phyloP scores from a whole-genome alignment of 306 rosid genomes.

The Vicia sativa region DNA sequence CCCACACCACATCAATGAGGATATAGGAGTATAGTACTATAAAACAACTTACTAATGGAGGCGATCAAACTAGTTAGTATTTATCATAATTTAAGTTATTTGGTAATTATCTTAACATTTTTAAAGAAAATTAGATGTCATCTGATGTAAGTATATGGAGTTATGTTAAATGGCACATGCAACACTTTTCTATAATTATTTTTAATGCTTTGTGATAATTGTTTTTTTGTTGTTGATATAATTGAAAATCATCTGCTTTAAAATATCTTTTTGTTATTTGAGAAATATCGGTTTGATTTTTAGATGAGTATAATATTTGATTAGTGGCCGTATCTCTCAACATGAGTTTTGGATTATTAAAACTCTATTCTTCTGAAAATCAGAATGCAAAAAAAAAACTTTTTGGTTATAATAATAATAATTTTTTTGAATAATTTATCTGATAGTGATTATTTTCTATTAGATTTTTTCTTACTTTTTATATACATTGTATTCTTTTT shows the following conservation, averaged over 20 bases:
- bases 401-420: too few relatives aligned
- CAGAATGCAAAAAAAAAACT: too few relatives aligned
- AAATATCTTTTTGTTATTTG: too few relatives aligned
- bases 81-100: neutral
- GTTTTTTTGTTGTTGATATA: neutral
- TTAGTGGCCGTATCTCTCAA: too few relatives aligned
- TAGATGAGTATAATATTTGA: too few relatives aligned
- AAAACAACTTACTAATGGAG: neutral
- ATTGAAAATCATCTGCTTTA: neutral
- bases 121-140: neutral
- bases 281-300: too few relatives aligned
- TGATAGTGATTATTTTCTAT: too few relatives aligned
- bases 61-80: neutral
- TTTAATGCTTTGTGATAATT: neutral
- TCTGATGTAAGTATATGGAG: neutral
- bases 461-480: too few relatives aligned
- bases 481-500: too few relatives aligned
- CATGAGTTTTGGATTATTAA: too few relatives aligned
- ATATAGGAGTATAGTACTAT: neutral
- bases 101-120: neutral
- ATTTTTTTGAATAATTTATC: too few relatives aligned
- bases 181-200: constrained; percentile 5
- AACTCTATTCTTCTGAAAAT: too few relatives aligned
- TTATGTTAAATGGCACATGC: neutral
- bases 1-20: neutral